Base-by-base conservation (phyloP, 805 yeast genomes). In the Millerozyma miso region DNA sequence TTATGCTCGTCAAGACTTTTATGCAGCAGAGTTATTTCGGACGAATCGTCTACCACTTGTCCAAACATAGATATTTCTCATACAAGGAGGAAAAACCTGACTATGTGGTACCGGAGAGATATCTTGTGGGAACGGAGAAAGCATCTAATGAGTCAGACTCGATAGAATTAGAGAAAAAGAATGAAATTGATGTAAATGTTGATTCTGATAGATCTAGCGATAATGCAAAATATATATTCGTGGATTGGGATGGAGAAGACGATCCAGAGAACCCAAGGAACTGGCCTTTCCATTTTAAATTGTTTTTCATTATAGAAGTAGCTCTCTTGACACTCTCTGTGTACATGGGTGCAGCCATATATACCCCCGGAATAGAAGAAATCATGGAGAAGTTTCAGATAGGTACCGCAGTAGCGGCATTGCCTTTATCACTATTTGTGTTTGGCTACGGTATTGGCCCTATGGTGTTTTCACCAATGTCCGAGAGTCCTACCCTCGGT, bases 381-480 rank as follows among this genome's bases (percentile, higher is more conserved):
- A 54, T 81, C 19, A 68, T 63, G 58, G 58, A 59, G 19, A 74
- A 77, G 35, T 77, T 78, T 50, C 47, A 60, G n/a, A 69, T 75
- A 4, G 62, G 73, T 13, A 59, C 59, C 26, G 72, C 69, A 4
- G 67, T 67, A 4, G 79, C 80, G 0, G 62, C 73, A 0, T 60
- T 81, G 31, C 80, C 81, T 2, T 63, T 81, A 50, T 62, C 82
- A 0, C 47, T 79, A 32, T 81, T 74, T 48, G 80, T 80, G 5
- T 50, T 79, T 20, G 86, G 85, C 7, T 80, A 81, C 52, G 85
- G 81, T 40, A 39, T 79, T 15, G 84, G 84, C 1, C 84, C 84
- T 2, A 63, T 80, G 65, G 47, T 79, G 2, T 74, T 79, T 41
- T 74, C 83, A 0, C 85, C 86, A 3, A 49, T 81, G 46, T 73